Percentiles rank a stretch among this genome's conserved stretches.
Conservation (phyloP, 106 monocot species). For the Vanilla planifolia region DNA sequence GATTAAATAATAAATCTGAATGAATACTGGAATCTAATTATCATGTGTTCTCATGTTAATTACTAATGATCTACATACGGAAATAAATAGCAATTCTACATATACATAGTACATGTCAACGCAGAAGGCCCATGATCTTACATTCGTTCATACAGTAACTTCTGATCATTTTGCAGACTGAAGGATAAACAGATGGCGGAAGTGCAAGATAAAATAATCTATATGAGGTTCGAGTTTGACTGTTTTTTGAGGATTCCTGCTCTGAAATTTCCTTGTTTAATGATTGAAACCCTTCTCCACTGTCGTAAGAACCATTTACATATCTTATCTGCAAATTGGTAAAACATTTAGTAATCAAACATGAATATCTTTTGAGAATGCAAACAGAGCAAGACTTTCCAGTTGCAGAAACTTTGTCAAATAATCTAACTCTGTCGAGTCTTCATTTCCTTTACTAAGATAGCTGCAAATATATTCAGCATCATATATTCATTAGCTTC, state of each 20-base stretch:
- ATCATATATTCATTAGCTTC: background rate
- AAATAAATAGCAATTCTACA: background rate
- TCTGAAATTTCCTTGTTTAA: conserved; percentile 79
- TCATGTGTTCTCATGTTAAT: background rate
- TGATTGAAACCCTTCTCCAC: conserved; percentile 67
- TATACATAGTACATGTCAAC: background rate
- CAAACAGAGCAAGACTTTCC: conserved; percentile 33
- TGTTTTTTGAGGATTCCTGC: conserved; percentile 64
- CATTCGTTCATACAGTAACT: conserved; percentile 87
- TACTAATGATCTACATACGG: background rate
- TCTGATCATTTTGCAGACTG: conserved; percentile 91
- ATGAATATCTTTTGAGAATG: background rate
- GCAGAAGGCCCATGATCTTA: conserved; percentile 34
- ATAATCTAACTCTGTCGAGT: conserved; percentile 30
- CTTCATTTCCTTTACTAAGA: conserved; percentile 43
- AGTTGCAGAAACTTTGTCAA: conserved; percentile 72
- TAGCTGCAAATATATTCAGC: conserved; percentile 35
- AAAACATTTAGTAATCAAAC: background rate
- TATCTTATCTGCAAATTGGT: conserved; percentile 77
- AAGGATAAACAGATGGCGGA: conserved; percentile 95
- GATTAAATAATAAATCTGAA: too few relatives aligned
- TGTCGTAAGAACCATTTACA: conserved; percentile 91
- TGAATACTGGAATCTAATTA: too few relatives aligned
- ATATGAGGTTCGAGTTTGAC: conserved; percentile 58
- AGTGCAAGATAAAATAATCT: conserved; percentile 96